Base-by-base conservation (phyloP, 139 green algal genomes). In the Closterium sp. region DNA sequence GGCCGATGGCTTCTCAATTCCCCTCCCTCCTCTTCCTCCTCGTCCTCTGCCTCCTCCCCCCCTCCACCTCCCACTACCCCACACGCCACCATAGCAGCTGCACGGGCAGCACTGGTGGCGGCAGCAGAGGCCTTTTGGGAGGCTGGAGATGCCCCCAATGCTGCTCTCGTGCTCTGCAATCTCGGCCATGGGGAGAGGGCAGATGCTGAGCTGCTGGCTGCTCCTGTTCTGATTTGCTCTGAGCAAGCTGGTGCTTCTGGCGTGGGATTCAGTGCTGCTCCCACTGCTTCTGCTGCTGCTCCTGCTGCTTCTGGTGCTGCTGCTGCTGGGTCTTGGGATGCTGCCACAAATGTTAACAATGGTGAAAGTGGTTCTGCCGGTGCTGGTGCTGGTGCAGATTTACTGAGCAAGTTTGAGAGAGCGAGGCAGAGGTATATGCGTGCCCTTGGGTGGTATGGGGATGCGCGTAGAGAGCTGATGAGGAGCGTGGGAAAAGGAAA, bases 131-230 rank as follows among this genome's bases (percentile, higher is more conserved):
- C 89, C 0, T 94, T 94, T 30, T 29, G 89, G 70, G 31, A 45
- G 13, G 91, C 94, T 1, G 79, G 79, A 29, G 91, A 94, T 32
- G 30, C 27, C 5, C 31, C 88, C 27, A 94, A 94, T 89, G 91
- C 70, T 13, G 91, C 62, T n/a, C 86, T 94, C 2, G 89, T 94
- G 24, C n/a, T 73, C 88, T 94, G 91, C 88, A 94, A 94, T 38
- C 31, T 94, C 0, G 91, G 91, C 10, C 91, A 94, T 31, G 89
- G 70, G 29, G 30, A 91, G 30, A 31, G 91, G 22, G 91, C 89
- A 27, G 89, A 34, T 70, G 91, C 91, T 9, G 91, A 94, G 86
- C 19, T 28, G 9, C 28, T 92, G 3, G 89, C 70, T 29, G 42
- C 89, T 91, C 32, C 79, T 24, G 19, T 88, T 88, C 62, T 79